Percentiles rank a stretch among this genome's conserved stretches.
Evolutionary conservation across 805 yeast species (phyloP).

Genomic region (Kodamaea restingae): DNA sequence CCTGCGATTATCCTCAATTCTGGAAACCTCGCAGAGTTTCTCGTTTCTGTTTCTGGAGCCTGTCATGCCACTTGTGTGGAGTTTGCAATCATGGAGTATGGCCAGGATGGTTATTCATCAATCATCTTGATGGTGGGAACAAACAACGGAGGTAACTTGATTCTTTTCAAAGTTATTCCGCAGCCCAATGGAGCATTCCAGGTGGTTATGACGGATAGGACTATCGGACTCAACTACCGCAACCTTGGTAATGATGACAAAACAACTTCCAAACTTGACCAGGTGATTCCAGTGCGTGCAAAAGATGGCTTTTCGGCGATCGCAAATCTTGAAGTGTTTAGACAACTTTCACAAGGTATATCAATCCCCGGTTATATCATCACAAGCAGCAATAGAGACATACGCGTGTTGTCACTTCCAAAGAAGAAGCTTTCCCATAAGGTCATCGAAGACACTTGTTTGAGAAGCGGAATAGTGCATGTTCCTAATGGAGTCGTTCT

Average conservation of each 20-base stretch:
- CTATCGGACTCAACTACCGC: constrained; percentile 34
- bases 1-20: constrained; percentile 60
- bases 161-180: constrained; percentile 64
- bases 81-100: constrained; percentile 67
- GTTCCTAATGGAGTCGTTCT: constrained; percentile 45
- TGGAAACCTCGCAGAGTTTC: constrained; percentile 21
- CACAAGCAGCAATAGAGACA: constrained; percentile 52
- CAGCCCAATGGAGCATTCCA: constrained; percentile 55
- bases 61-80: constrained; percentile 57
- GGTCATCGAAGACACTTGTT: constrained; percentile 48
- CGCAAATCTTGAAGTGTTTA: constrained; percentile 58
- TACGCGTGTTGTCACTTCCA: constrained; percentile 59
- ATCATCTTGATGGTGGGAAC: constrained; percentile 75
- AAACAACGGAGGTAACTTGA: constrained; percentile 60
- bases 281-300: constrained; percentile 55
- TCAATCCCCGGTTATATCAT: constrained; percentile 60
- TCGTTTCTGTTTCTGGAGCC: constrained; percentile 29
- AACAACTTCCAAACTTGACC: constrained; percentile 45
- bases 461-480: constrained; percentile 48
- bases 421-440: constrained; percentile 62
- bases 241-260: constrained; percentile 32
- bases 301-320: constrained; percentile 59
- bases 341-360: constrained; percentile 57
- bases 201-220: constrained; percentile 47
- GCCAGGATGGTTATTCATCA: constrained; percentile 67